Conservation (phyloP, 2,329 filamentous ascomycete genomes). For the Chaetothyriales sp. region DNA sequence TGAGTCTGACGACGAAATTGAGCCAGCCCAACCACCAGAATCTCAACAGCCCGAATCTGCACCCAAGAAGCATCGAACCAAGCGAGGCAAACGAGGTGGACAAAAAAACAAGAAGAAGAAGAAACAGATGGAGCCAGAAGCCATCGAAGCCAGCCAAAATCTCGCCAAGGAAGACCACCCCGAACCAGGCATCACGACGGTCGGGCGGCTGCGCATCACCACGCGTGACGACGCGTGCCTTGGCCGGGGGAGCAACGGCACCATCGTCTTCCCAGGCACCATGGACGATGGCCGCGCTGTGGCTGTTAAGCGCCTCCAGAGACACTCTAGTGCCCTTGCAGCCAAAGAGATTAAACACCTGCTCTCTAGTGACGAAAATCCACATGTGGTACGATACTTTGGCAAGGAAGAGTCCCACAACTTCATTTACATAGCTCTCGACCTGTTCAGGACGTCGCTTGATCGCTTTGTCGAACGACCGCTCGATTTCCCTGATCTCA, state of each 20-base stretch:
- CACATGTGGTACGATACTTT: slow-evolving; percentile 93
- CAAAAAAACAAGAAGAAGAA: slow-evolving; percentile 18
- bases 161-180: slow-evolving; percentile 31
- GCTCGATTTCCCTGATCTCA: slow-evolving; percentile 49
- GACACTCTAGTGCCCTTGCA: slow-evolving; percentile 89
- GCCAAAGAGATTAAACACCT: slow-evolving; percentile 83
- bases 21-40: not conserved
- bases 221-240: slow-evolving; percentile 40
- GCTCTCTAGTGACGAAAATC: slow-evolving; percentile 86
- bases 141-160: slow-evolving; percentile 12
- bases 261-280: slow-evolving; percentile 82
- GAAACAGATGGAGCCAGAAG: slow-evolving; percentile 21
- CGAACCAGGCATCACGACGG: slow-evolving; percentile 46
- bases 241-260: slow-evolving; percentile 83
- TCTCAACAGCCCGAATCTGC: not conserved
- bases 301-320: slow-evolving; percentile 91
- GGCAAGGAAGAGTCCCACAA: slow-evolving; percentile 76
- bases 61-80: slow-evolving; percentile 11
- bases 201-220: slow-evolving; percentile 45
- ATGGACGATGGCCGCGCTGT: slow-evolving; percentile 77
- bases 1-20: slow-evolving; percentile 15
- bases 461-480: slow-evolving; percentile 80
- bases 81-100: slow-evolving; percentile 19
- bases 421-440: slow-evolving; percentile 91
- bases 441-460: slow-evolving; percentile 83